Evolutionary conservation across 2,329 filamentous ascomycete species (phyloP).

Genomic region (Trematosphaeria pertusa): DNA sequence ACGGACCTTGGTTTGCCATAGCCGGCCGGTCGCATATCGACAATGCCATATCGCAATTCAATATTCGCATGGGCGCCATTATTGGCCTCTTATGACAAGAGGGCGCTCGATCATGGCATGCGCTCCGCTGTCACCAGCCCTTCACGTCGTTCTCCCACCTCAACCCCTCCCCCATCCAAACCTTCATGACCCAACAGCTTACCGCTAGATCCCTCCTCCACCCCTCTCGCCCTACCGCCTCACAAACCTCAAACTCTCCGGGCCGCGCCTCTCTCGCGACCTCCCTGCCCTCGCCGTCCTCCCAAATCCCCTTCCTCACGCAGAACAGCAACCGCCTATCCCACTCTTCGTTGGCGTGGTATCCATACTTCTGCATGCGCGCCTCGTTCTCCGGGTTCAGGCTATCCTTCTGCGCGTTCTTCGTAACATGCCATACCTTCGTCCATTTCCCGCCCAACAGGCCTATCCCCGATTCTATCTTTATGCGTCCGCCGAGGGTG

Average conservation of each 20-base stretch:
- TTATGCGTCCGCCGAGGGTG: conserved; percentile 22
- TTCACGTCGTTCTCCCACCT: conserved; percentile 26
- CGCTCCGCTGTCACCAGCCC: too few relatives aligned
- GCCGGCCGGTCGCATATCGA: too few relatives aligned
- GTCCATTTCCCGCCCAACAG: conserved; percentile 25
- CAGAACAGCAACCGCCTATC: conserved; percentile 28
- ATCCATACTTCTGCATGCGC: conserved; percentile 28
- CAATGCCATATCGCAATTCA: too few relatives aligned
- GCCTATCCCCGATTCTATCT: conserved; percentile 21
- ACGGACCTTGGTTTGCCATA: too few relatives aligned
- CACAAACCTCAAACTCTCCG: conserved; percentile 17
- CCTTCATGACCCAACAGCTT: conserved; percentile 34
- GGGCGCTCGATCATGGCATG: too few relatives aligned
- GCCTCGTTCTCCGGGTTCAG: conserved; percentile 25
- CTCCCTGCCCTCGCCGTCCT: conserved; percentile 22
- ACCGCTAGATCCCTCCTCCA: conserved; percentile 30
- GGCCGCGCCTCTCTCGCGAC: conserved; percentile 17
- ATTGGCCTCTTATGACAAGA: too few relatives aligned
- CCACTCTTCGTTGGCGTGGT: conserved; percentile 26
- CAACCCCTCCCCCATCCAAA: conserved; percentile 27
- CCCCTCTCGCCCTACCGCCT: conserved; percentile 9
- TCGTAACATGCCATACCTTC: conserved; percentile 28
- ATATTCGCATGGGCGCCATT: neutral
- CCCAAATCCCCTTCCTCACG: conserved; percentile 25
- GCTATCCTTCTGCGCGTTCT: conserved; percentile 18